Base-by-base conservation (phyloP, 257 asterid genomes). In the Salvia hispanica region DNA sequence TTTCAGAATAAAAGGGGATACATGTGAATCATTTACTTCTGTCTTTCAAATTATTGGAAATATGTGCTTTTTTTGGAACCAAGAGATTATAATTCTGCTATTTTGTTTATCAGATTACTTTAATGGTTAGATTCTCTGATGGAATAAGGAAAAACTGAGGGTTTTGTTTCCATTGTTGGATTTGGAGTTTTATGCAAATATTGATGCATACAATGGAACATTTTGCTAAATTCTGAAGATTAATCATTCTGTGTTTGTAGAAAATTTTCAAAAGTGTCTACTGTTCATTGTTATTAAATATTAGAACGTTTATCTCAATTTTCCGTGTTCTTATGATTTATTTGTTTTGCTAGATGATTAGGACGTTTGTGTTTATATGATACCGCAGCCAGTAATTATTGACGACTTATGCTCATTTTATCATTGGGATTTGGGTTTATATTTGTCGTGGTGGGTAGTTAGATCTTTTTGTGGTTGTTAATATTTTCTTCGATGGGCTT, bases 41-140 rank as follows among this genome's bases (percentile, higher is more conserved):
- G 2, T 60, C 62, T 70, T 50, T 13, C 13, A 48, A 37, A 31
- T 50, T 36, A 70, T 70, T 51, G 56, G 48, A 61, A 33, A 50
- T 60, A 40, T 51, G 56, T 60, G 45, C 47, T 62, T 43, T 33
- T 28, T 18, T 42, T 44, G 55, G 40, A 52, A 61, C 28, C 31
- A 13, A 13, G 63, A 39, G 47, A 71, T 61, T 40, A 40, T 11
- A 15, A 14, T 50, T 40, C 48, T 37, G 0, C 46, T 39, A 37
- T 10, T 55, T 28, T 11, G 12, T 28, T 57, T 52, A 25, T 61
- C 37, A 39, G 33, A 40, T 52, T 42, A 34, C 25, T 12, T 13
- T 14, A 25, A 11, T 18, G 46, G 57, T 53, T 71, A 43, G 70
- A 62, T 71, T 43, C 51, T 14, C 55, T 62, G 57, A 34, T 60